Conservation (phyloP, 139 green algal genomes). For the Coccomyxa sp. region DNA sequence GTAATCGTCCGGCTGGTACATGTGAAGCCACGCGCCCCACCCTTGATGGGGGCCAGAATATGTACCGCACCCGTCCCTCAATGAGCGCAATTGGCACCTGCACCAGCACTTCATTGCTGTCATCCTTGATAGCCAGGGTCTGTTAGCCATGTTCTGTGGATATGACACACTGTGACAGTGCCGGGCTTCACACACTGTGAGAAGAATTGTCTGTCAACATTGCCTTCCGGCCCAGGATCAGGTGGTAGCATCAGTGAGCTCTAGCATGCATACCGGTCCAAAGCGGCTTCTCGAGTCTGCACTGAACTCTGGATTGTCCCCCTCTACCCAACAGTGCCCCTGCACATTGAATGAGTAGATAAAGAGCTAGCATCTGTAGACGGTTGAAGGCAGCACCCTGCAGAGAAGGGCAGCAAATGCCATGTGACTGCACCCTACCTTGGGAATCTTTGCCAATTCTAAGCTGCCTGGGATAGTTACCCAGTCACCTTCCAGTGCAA, state of each 20-base stretch:
- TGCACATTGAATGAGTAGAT: conserved; percentile 24
- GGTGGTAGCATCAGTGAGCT: too few relatives aligned
- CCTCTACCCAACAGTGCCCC: conserved; percentile 84
- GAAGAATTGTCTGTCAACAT: too few relatives aligned
- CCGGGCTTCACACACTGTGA: too few relatives aligned
- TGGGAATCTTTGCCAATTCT: conserved; percentile 37
- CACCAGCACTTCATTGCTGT: not conserved
- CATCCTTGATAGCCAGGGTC: not conserved
- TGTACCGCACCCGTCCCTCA: conserved; percentile 47
- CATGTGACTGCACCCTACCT: conserved; percentile 20
- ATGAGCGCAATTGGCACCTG: conserved; percentile 65
- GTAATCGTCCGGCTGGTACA: conserved; percentile 1
- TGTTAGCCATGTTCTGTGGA: not conserved
- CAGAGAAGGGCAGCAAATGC: too few relatives aligned
- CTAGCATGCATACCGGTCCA: conserved; percentile 42
- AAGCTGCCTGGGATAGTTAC: conserved; percentile 39
- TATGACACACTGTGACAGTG: too few relatives aligned
- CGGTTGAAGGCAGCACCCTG: not conserved
- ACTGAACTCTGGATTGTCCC: conserved; percentile 58
- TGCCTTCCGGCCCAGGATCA: too few relatives aligned
- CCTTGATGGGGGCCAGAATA: conserved; percentile 59
- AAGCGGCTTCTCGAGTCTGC: conserved; percentile 57
- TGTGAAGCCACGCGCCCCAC: conserved; percentile 16
- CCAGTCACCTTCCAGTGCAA: conserved; percentile 77
- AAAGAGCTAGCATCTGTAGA: not conserved